Base-by-base conservation (phyloP, 1,139 yeast genomes). In the Nakaseomyces bracarensis region DNA sequence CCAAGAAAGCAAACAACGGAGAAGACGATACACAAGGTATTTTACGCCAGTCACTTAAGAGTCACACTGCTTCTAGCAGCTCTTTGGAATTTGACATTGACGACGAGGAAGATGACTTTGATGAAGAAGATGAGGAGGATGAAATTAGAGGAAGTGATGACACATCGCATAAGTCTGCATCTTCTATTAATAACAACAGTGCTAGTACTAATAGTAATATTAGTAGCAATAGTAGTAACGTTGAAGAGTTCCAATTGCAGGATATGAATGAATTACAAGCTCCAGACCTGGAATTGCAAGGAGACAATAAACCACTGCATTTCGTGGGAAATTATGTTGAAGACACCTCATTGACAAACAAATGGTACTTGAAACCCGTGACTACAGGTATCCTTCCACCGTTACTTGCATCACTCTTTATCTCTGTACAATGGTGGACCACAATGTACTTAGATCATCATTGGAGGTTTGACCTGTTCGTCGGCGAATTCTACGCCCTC, bases 391-490 rank as follows among this genome's bases (percentile, higher is more conserved):
- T 53, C n/a, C 23, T 57, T 18, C 59, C 48, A 64, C 72, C 53
- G 37, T 57, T 14, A 44, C 59, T 25, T 65, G 70, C 43, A 49
- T 68, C 42, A 33, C 43, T 3, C 67, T 75, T 64, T 73, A 75
- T 38, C 46, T 29, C 65, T 4, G 56, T 77, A 39, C 86, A 79
- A 56, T 77, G 85, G 81, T 80, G 85, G 85, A 77, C 82, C 18
- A 78, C 86, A 11, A 78, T 80, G 60, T 80, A 80, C 53, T 61
- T 80, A 46, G 84, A 78, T 55, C 87, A 80, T 57, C 86, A 80
- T 60, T 80, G 80, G 73, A 65, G 83, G 47, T 60, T 79, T 28
- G 86, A 80, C 52, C 63, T 79, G 40, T 59, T 75, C 25, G 66
- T 67, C 14, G 85, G 84, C 5, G 60, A 73, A 57, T 36, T 61